Evolutionary conservation across 306 rosid species (phyloP).

Genomic region (Ceratonia siliqua): DNA sequence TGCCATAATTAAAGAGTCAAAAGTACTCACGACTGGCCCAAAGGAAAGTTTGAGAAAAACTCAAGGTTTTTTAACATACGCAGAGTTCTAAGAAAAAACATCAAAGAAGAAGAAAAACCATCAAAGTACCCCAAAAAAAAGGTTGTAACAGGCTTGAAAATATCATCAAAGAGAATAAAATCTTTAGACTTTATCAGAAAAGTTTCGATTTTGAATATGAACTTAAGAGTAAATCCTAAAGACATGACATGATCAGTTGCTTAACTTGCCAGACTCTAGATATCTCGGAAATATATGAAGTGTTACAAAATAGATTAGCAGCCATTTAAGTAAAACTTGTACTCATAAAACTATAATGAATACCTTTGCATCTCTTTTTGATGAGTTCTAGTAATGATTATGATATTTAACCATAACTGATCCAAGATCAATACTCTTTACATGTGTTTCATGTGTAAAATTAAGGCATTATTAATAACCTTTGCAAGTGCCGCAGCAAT

Average conservation of each 20-base stretch:
- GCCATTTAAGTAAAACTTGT: background rate
- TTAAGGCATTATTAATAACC: background rate
- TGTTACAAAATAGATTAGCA: background rate
- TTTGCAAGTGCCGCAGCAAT: background rate
- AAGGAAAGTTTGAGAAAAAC: background rate
- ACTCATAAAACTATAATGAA: background rate
- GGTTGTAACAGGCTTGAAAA: background rate
- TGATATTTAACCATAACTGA: background rate
- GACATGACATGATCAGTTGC: no score
- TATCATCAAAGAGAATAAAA: background rate
- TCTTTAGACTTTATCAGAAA: background rate
- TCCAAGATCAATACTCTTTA: background rate
- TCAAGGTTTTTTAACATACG: background rate
- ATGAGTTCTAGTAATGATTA: background rate
- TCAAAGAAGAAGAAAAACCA: background rate
- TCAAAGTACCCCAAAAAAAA: background rate
- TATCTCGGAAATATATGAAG: background rate
- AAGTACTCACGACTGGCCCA: background rate
- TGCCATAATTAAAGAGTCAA: background rate
- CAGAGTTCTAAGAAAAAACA: background rate
- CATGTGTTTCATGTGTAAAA: background rate
- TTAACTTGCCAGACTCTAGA: slow-evolving; percentile 2
- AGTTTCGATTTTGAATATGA: no score
- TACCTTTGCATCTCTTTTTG: background rate
- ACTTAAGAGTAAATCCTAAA: no score